Evolutionary conservation across 1,284 basidiomycete genomes (phyloP), one percentile per base, ranked within the genome.

Genomic region (Porodaedalea pini): DNA sequence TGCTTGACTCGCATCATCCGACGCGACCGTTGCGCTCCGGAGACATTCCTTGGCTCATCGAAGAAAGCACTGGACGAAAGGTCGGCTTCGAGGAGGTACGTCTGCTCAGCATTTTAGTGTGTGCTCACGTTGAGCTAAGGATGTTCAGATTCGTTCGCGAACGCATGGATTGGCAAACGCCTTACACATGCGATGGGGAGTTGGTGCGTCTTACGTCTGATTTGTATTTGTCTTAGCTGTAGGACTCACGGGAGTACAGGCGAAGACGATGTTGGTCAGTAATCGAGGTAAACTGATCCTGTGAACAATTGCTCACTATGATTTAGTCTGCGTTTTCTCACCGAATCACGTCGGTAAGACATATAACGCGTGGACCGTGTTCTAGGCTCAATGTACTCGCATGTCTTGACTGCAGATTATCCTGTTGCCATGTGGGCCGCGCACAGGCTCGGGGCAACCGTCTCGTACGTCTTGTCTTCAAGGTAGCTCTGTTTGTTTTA

Each of bases 401-500:
- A 36, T 43, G 37, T 39, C n/a, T 51, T n/a, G 19, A 17, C 19
- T 52, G 25, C 61, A 88, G 90, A 91, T 67, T 93, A 90, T 61
- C 81, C 83, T 0, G 74, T 84, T 7, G 75, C 75, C 2, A 73
- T 92, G 10, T 93, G 91, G 90, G 92, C 88, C 1, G 70, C 76
- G 1, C 89, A 92, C 63, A 79, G 81, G 41, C 70, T 91, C 11
- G 90, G 90, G 10, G 90, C 76, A 2, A 80, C 87, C 52, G 75
- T 88, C 68, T 86, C 86, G 78, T 83, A 69, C 65, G 78, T 65
- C 53, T 48, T 29, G 31, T 49, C 32, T 23, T n/a, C 15, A 19
- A 41, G 32, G 31, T 50, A 25, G 27, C 39, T 34, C 54, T 25
- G 25, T 10, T 56, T 36, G 4, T 29, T 47, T 47, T 64, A 34